Conservation (phyloP, 1,139 yeast genomes). For the Sugiyamaella japonica region DNA sequence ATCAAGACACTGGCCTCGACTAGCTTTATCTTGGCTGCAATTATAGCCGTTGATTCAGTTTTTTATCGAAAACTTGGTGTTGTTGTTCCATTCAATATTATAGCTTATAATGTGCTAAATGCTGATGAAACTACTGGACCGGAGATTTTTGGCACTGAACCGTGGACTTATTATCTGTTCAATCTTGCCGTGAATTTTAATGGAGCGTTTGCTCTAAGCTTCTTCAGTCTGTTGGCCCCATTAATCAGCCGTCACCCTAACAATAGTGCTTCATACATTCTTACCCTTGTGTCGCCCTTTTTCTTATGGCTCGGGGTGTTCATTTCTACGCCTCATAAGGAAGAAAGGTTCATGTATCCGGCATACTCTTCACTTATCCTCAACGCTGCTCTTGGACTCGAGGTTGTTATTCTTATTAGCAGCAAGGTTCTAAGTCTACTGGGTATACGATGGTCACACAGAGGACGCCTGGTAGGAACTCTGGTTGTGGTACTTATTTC, state of each 20-base stretch:
- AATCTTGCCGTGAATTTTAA: constrained; percentile 78
- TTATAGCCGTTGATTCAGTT: constrained; percentile 58
- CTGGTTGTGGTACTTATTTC: constrained; percentile 17
- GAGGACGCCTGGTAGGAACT: constrained; percentile 9
- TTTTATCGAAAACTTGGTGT: constrained; percentile 58
- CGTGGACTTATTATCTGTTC: constrained; percentile 67
- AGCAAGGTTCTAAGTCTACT: constrained; percentile 15
- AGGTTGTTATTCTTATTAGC: constrained; percentile 35
- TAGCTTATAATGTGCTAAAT: constrained; percentile 76
- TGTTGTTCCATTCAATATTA: constrained; percentile 79
- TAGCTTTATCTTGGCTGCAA: constrained; percentile 31
- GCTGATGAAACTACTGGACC: constrained; percentile 74
- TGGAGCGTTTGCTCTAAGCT: constrained; percentile 51
- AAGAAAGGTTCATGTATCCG: constrained; percentile 88
- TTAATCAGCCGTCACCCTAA: constrained; percentile 19
- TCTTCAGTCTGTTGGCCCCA: constrained; percentile 42
- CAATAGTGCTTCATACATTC: constrained; percentile 3
- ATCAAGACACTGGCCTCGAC: constrained; percentile 14
- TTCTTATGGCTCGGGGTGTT: constrained; percentile 69
- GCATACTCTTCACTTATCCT: constrained; percentile 68
- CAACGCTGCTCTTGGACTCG: constrained; percentile 57
- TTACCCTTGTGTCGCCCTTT: constrained; percentile 44
- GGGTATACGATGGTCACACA: constrained; percentile 11
- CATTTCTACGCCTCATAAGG: constrained; percentile 82
- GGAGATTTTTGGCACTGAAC: constrained; percentile 86